Base-by-base conservation (phyloP, 2,329 filamentous ascomycete genomes). In the Pleomassaria siparia region DNA sequence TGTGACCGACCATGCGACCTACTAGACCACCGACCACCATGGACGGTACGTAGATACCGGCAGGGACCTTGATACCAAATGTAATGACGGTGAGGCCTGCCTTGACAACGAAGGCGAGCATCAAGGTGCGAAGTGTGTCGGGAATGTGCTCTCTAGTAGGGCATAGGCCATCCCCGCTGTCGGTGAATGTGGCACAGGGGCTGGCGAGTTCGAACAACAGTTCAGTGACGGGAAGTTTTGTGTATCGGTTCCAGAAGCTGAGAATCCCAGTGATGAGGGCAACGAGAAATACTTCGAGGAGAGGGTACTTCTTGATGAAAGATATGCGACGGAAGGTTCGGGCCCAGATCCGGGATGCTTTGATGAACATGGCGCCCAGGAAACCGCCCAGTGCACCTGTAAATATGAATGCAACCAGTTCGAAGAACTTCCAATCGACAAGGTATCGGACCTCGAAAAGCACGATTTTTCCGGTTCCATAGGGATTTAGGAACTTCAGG, bases 1-100 rank as follows among this genome's bases (percentile, higher is more conserved):
- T 70, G 67, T 97, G 94, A 1, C 94, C 94, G 11, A 96, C 82
- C 36, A 94, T 85, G 7, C 92, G 85, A 24, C 92, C 92, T 76
- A 96, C 86, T 15, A 99, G 76, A 63, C 94, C 94, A 55, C 94
- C 94, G 15, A 97, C 90, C 22, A 97, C 94, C 94, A 99, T 99
- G 60, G 92, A 96, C 2, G 94, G 94, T 1, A 99, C 91, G 61
- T 99, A 99, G 58, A 99, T 96, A 54, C 94, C 94, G 1, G 92
- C 91, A 9, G 94, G 94, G 0, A 97, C 85, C 78, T 97, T 97
- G 65, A 96, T 91, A 21, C 92, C 92, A 72, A 97, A 97, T 0
- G 92, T 96, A 55, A 96, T 86, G 37, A 87, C 85, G 0, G 94
- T 97, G 33, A 99, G 74, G 37, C 92, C 77, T 0, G 89, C 88